Percentiles rank a stretch among this genome's conserved stretches.
Evolutionary conservation across 1,284 basidiomycete species (phyloP).

Genomic region (Trichosporon sp.): DNA sequence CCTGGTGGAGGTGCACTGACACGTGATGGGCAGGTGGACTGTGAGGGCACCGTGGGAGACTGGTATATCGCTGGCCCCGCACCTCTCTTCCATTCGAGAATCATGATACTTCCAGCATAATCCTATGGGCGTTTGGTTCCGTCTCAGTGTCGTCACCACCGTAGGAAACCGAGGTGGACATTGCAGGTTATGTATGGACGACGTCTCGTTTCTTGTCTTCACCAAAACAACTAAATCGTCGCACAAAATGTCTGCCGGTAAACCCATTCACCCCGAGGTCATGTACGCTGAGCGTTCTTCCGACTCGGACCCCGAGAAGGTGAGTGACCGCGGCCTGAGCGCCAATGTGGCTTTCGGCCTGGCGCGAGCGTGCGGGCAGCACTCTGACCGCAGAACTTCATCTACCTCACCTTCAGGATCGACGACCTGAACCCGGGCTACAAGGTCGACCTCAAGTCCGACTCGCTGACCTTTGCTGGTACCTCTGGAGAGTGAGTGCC

Average conservation of each 20-base stretch:
- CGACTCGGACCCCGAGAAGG: conserved; percentile 63
- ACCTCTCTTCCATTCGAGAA: not conserved
- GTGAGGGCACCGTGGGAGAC: not conserved
- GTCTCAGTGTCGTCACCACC: conserved; percentile 3
- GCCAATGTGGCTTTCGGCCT: not conserved
- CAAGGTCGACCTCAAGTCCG: conserved; percentile 61
- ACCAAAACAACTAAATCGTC: not conserved
- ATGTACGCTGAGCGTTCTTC: conserved; percentile 88
- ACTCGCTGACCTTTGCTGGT: conserved; percentile 65
- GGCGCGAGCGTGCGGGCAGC: too few species aligned
- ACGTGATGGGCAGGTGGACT: not conserved
- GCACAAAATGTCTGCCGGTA: conserved; percentile 31
- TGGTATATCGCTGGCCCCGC: not conserved
- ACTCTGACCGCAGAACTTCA: conserved; percentile 60
- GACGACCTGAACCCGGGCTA: conserved; percentile 68
- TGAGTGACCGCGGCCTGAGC: conserved; percentile 35
- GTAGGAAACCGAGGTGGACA: not conserved
- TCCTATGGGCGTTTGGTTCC: not conserved
- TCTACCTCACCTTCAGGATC: conserved; percentile 78
- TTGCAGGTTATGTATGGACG: not conserved
- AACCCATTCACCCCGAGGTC: conserved; percentile 68
- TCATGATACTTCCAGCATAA: conserved; percentile 7
- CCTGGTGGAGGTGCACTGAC: not conserved
- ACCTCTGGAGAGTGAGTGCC: conserved; percentile 63
- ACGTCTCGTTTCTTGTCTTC: not conserved